Evolutionary conservation across 805 yeast species (phyloP).

Genomic region (Saccharomycopsis sp.): DNA sequence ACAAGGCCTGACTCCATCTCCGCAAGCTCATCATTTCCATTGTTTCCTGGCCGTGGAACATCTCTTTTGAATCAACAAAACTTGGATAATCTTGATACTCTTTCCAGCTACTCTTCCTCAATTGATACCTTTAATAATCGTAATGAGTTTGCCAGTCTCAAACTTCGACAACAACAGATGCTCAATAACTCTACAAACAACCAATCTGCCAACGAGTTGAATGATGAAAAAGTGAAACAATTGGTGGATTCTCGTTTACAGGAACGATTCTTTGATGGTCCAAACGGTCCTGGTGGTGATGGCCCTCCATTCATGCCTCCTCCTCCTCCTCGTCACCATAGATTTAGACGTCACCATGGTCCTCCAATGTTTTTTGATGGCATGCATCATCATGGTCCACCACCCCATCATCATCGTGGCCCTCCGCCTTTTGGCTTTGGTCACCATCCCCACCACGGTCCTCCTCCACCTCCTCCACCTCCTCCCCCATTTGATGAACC

Average conservation of each 20-base stretch:
- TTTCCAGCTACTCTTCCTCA: not conserved
- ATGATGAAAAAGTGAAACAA: not conserved
- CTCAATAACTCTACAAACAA: not conserved
- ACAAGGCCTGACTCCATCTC: not conserved
- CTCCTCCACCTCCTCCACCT: slow-evolving; percentile 15
- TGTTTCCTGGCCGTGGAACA: no score
- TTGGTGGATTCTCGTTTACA: not conserved
- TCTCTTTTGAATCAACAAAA: not conserved
- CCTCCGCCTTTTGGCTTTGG: not conserved
- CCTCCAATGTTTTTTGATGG: no score
- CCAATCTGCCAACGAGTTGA: not conserved
- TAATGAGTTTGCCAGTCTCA: not conserved
- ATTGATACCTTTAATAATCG: not conserved
- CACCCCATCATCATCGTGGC: not conserved
- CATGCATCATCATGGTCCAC: not conserved
- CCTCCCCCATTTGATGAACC: slow-evolving; percentile 14
- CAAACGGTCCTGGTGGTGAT: slow-evolving; percentile 5
- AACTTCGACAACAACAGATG: no score
- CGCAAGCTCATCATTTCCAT: no score
- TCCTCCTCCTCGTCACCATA: slow-evolving; percentile 10
- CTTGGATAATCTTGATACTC: not conserved
- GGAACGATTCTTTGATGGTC: slow-evolving; percentile 3
- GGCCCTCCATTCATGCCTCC: slow-evolving; percentile 1
- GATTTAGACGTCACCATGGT: not conserved
- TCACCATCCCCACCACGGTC: not conserved